Conservation (phyloP, 306 rosid species). For the Cicer chorassanicum region DNA sequence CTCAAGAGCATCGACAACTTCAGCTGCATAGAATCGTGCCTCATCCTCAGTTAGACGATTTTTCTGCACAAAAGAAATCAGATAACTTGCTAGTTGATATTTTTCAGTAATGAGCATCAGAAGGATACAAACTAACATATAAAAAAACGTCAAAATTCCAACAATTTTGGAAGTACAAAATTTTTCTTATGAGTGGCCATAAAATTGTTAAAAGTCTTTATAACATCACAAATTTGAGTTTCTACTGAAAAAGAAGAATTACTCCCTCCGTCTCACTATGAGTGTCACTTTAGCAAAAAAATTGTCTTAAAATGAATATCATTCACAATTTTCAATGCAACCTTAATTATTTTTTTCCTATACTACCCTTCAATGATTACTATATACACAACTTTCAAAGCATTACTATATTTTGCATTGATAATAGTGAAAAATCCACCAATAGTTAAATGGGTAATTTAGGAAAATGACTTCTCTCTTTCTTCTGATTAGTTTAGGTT, state of each 20-base stretch:
- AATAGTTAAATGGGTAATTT: too few species aligned
- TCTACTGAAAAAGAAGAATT: constrained; percentile 4
- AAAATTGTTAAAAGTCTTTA: not conserved
- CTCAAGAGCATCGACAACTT: constrained; percentile 95
- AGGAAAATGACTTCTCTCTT: too few species aligned
- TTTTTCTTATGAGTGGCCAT: constrained; percentile 1
- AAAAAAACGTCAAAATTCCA: constrained; percentile 18
- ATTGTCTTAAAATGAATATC: too few species aligned
- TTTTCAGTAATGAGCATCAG: constrained; percentile 30
- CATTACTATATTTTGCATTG: too few species aligned
- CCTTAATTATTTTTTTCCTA: too few species aligned
- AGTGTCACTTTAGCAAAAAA: too few species aligned
- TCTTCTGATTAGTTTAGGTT: too few species aligned
- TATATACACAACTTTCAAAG: too few species aligned
- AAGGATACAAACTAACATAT: not conserved
- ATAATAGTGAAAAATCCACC: too few species aligned
- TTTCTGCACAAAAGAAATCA: constrained; percentile 69
- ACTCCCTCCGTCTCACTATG: too few species aligned
- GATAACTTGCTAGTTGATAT: constrained; percentile 42
- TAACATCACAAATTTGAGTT: not conserved
- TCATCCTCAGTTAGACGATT: constrained; percentile 82
- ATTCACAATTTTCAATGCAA: too few species aligned
- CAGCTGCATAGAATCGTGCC: constrained; percentile 94
- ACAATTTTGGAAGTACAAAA: constrained; percentile 20
- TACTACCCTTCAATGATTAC: too few species aligned